These are phyloP conservation scores for Cadophora gregata DNA, from an alignment of 2,329 filamentous ascomycete genomes.

Conservation along the genomic window DNA sequence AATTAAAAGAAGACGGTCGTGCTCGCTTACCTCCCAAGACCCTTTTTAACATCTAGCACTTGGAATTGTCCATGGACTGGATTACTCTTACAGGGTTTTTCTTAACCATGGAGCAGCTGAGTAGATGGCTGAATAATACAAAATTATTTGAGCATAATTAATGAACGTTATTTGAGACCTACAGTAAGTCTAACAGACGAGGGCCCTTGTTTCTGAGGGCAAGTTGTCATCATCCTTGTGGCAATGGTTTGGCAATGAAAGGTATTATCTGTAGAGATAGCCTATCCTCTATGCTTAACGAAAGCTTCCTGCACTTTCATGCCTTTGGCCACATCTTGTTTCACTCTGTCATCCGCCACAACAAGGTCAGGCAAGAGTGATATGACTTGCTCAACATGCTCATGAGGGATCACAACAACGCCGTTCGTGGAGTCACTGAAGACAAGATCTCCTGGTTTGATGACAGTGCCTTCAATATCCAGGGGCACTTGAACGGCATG, in stretches of 20 bases:
- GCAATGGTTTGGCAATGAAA: background rate
- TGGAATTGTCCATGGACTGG: background rate
- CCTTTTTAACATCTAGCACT: background rate
- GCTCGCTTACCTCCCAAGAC: background rate
- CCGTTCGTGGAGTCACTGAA: slow-evolving; percentile 74
- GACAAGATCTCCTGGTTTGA: slow-evolving; percentile 67
- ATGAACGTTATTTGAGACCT: too few relatives aligned
- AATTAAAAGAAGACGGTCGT: too few relatives aligned
- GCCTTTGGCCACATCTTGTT: slow-evolving; percentile 67
- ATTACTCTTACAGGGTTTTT: background rate
- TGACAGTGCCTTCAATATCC: slow-evolving; percentile 50
- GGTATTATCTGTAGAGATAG: background rate
- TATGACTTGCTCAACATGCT: slow-evolving; percentile 64
- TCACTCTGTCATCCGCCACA: slow-evolving; percentile 64
- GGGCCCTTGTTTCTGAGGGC: background rate
- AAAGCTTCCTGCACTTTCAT: slow-evolving; percentile 71
- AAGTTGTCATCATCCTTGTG: background rate
- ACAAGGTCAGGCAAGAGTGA: slow-evolving; percentile 51
- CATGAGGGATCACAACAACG: slow-evolving; percentile 69
- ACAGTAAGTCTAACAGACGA: too few relatives aligned
- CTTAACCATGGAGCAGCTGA: background rate
- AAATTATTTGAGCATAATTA: too few relatives aligned
- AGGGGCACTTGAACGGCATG: slow-evolving; percentile 58
- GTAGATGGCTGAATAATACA: too few relatives aligned
- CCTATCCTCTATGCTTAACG: slow-evolving; percentile 46